Evolutionary conservation across 2,329 filamentous ascomycete genomes (phyloP).

Genomic region (Byssochlamys sp.): DNA sequence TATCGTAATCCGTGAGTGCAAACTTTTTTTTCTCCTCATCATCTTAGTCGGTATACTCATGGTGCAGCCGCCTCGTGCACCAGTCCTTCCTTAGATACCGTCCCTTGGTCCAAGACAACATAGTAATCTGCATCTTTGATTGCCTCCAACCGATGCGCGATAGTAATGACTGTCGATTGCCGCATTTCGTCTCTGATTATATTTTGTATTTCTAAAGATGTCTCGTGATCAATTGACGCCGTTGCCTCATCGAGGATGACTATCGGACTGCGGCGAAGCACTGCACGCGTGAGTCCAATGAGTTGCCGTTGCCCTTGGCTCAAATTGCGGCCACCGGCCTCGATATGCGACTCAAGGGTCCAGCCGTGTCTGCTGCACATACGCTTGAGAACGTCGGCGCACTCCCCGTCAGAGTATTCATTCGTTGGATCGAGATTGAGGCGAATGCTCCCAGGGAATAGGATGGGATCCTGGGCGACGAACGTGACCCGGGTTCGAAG

Average conservation of each 20-base stretch:
- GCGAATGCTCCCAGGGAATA: conserved; percentile 54
- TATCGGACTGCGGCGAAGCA: conserved; percentile 51
- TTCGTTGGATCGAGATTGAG: conserved; percentile 54
- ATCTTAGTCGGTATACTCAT: neutral
- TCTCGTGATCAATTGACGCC: conserved; percentile 55
- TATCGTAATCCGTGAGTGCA: neutral
- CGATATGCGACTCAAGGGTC: conserved; percentile 47
- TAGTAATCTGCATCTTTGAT: conserved; percentile 50
- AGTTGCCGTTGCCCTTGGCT: conserved; percentile 54
- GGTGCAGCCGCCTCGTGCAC: neutral
- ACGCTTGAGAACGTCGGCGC: conserved; percentile 43
- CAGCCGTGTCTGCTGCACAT: conserved; percentile 49
- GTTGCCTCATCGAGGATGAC: conserved; percentile 60
- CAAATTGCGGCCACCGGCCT: conserved; percentile 53
- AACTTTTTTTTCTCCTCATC: neutral
- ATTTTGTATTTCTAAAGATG: conserved; percentile 39
- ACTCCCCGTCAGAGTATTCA: conserved; percentile 48
- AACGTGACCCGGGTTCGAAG: conserved; percentile 56
- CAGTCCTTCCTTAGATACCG: conserved; percentile 17
- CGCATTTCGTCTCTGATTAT: conserved; percentile 27
- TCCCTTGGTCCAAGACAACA: conserved; percentile 45
- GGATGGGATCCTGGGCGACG: conserved; percentile 57
- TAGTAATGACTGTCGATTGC: conserved; percentile 51
- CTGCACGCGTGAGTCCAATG: conserved; percentile 54
- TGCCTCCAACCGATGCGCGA: conserved; percentile 56